Evolutionary conservation across 2,329 filamentous ascomycete species (phyloP).

Genomic region (Didymella segeticola): DNA sequence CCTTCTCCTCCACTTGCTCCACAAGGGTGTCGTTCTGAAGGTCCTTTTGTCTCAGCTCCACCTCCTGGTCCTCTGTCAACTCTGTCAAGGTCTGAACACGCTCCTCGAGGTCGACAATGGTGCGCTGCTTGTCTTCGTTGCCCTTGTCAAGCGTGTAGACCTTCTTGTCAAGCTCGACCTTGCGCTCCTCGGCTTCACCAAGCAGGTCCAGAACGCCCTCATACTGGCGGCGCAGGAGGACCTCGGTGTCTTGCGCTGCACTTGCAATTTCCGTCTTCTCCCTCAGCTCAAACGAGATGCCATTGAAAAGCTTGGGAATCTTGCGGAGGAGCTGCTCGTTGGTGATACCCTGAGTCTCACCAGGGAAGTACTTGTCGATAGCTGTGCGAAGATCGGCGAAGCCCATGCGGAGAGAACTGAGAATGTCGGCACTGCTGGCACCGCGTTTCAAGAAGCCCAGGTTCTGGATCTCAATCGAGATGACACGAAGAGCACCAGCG

Average conservation of each 20-base stretch:
- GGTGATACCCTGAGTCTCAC: conserved; percentile 45
- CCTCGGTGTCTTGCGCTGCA: conserved; percentile 45
- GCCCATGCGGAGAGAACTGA: conserved; percentile 51
- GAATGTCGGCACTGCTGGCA: conserved; percentile 41
- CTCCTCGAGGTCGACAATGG: conserved; percentile 49
- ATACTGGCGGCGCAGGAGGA: conserved; percentile 47
- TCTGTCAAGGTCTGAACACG: conserved; percentile 33
- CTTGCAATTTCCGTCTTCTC: conserved; percentile 38
- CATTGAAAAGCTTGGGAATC: conserved; percentile 45
- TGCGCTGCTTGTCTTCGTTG: conserved; percentile 47
- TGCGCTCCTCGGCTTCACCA: conserved; percentile 43
- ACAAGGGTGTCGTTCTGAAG: conserved; percentile 36
- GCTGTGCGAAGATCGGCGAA: conserved; percentile 50
- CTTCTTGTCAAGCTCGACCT: conserved; percentile 46
- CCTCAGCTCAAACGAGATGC: conserved; percentile 44
- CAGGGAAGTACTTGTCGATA: conserved; percentile 52
- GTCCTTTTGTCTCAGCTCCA: conserved; percentile 41
- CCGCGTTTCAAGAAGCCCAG: conserved; percentile 50
- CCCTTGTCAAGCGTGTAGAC: conserved; percentile 46
- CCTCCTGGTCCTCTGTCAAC: conserved; percentile 44
- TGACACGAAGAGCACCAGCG: conserved; percentile 50
- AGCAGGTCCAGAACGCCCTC: conserved; percentile 39
- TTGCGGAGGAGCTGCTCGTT: conserved; percentile 51
- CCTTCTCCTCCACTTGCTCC: conserved; percentile 42
- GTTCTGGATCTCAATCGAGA: conserved; percentile 53